Percentiles rank a stretch among this genome's conserved stretches.
Evolutionary conservation across 371 early-diverging fungal genomes (phyloP).

Genomic region (Synchytrium microbalum): DNA sequence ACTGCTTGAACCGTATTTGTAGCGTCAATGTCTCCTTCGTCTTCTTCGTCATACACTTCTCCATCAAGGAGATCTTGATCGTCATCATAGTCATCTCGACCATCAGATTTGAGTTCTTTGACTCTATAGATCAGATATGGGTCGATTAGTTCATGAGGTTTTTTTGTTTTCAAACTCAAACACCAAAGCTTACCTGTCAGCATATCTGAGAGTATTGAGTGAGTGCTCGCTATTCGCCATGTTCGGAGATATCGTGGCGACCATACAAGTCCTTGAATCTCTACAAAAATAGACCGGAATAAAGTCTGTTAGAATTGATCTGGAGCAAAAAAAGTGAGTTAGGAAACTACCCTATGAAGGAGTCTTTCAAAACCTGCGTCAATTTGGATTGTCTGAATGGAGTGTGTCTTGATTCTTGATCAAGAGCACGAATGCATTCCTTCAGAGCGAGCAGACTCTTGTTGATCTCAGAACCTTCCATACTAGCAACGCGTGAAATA

Average conservation of each 20-base stretch:
- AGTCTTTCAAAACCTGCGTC: conserved; percentile 94
- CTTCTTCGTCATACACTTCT: conserved; percentile 4
- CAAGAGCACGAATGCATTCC: conserved; percentile 95
- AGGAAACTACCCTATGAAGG: conserved; percentile 76
- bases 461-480: conserved; percentile 98
- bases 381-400: conserved; percentile 97
- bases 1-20: not conserved
- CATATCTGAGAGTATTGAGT: conserved; percentile 96
- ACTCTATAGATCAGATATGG: conserved; percentile 48
- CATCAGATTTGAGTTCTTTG: conserved; percentile 63
- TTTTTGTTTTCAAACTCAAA: not conserved
- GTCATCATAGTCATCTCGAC: conserved; percentile 14
- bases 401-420: conserved; percentile 84
- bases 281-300: conserved; percentile 16
- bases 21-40: not conserved
- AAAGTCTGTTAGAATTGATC: not conserved
- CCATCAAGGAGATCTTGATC: conserved; percentile 14
- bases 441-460: conserved; percentile 94
- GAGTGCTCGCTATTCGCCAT: conserved; percentile 92
- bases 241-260: conserved; percentile 93
- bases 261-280: conserved; percentile 93
- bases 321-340: not conserved
- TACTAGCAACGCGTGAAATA: conserved; percentile 35
- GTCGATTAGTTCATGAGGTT: not conserved
- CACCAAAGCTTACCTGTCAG: conserved; percentile 64